Evolutionary conservation across 2,329 filamentous ascomycete species (phyloP), one percentile per base, ranked within the genome.

Genomic region (Canariomyces notabilis): DNA sequence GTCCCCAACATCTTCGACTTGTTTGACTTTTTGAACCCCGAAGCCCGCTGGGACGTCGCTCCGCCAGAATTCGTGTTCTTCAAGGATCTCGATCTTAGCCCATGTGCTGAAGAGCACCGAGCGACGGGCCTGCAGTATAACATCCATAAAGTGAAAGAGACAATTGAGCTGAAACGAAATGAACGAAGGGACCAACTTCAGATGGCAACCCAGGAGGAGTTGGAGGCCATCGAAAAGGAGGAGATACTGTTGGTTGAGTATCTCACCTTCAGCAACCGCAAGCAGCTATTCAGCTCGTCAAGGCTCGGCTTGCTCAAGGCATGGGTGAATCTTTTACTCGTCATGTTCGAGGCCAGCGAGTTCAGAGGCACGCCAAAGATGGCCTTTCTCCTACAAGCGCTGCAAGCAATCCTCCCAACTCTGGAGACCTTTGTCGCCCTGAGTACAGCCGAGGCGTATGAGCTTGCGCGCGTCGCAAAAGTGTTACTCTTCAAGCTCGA

Each of bases 391-490:
- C 69, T 97, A 9, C 89, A 95, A 62, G 83, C 87, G 0, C 73
- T 98, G 5, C 90, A 97, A 61, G 79, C 91, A 12, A 86, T 94
- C 39, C 74, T 96, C 6, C 90, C 93, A 0, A 94, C 89, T 53
- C 76, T 98, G 11, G 91, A 97, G 61, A 76, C 76, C 15, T 85
- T 86, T 40, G 81, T 88, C 46, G 75, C 79, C 5, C 80, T 85
- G 8, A 81, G 85, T 46, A 73, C 83, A 1, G 73, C 75, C 12
- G 83, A 89, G 44, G 86, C 88, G 3, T 70, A 84, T 20, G 83
- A 94, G 59, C 74, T 96, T 19, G 86, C 88, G 14, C 82, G 80
- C 54, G 73, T 95, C n/a, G 82, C 84, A 9, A 82, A 83, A 59
- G 75, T 83, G 16, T 70, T 93, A 2, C 73, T 90, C 4, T 85